Evolutionary conservation across 78 protist genomes (phyloP).

Genomic region (Polysphondylium violaceum): DNA sequence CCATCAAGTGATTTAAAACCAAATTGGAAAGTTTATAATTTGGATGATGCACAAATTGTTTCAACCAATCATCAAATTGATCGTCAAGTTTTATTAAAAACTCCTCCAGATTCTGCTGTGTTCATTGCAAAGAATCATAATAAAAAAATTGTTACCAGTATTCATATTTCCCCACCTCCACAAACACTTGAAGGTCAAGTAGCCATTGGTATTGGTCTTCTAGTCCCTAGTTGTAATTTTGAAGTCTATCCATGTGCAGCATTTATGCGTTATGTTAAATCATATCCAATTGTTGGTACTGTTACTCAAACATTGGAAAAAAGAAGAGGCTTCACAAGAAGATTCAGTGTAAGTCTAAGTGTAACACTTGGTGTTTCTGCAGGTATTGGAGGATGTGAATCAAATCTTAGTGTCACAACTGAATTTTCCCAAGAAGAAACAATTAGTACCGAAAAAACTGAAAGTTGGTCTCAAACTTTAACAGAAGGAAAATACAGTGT

Average conservation of each 20-base stretch:
- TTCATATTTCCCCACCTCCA: no score
- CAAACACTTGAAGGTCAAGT: background rate
- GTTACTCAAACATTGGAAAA: background rate
- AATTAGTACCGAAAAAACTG: background rate
- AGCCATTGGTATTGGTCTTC: background rate
- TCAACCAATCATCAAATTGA: slow-evolving; percentile 1
- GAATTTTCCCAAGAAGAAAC: slow-evolving; percentile 2
- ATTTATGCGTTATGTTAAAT: slow-evolving; percentile 6
- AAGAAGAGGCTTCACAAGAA: slow-evolving; percentile 1
- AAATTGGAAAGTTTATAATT: background rate
- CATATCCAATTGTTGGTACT: slow-evolving; percentile 32
- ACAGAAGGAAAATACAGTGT: no score
- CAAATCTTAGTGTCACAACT: background rate
- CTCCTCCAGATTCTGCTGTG: background rate
- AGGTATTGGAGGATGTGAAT: slow-evolving; percentile 15
- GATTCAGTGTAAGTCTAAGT: background rate
- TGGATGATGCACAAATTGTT: background rate
- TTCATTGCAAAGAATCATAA: background rate
- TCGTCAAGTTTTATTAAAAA: background rate
- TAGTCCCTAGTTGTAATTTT: background rate
- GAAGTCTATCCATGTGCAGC: background rate
- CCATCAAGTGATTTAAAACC: background rate
- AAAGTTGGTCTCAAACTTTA: no score
- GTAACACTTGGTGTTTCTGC: background rate
- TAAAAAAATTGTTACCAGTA: no score